These are phyloP conservation scores for Lyophyllum shimeji DNA, from an alignment of 768 basidiomycete species.

Conservation along the genomic window DNA sequence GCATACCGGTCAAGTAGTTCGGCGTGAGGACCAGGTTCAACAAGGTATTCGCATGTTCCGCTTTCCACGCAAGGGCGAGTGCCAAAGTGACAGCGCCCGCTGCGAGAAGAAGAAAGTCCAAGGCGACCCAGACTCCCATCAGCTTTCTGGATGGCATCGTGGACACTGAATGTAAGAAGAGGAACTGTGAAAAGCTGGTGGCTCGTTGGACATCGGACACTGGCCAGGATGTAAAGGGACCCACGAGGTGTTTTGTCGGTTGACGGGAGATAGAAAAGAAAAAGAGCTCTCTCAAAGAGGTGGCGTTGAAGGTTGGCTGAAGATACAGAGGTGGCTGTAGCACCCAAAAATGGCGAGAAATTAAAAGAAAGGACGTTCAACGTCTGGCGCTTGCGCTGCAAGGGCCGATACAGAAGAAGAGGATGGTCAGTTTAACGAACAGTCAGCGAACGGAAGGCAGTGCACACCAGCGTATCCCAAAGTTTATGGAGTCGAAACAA, in stretches of 20 bases:
- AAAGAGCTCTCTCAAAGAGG: conserved; percentile 52
- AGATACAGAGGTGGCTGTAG: conserved; percentile 42
- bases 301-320: conserved; percentile 24
- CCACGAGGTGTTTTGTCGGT: conserved; percentile 4
- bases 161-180: not conserved
- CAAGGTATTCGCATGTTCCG: conserved; percentile 64
- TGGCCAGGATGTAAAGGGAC: not conserved
- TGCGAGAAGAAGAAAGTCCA: conserved; percentile 70
- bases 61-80: conserved; percentile 71
- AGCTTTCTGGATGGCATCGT: conserved; percentile 72
- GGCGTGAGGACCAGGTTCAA: conserved; percentile 69
- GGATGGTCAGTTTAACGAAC: conserved; percentile 22
- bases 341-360: conserved; percentile 32
- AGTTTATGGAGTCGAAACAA: conserved; percentile 5
- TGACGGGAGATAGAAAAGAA: conserved; percentile 2
- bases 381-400: conserved; percentile 58
- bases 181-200: not conserved
- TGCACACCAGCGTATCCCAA: conserved; percentile 16
- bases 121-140: conserved; percentile 68
- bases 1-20: conserved; percentile 60
- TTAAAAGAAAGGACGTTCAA: conserved; percentile 62
- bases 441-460: conserved; percentile 20
- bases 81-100: conserved; percentile 65
- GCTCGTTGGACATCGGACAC: not conserved
- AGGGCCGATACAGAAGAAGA: conserved; percentile 30